Conservation (phyloP, 2,329 filamentous ascomycete species). For the Ceratocystis diversiconidia region DNA sequence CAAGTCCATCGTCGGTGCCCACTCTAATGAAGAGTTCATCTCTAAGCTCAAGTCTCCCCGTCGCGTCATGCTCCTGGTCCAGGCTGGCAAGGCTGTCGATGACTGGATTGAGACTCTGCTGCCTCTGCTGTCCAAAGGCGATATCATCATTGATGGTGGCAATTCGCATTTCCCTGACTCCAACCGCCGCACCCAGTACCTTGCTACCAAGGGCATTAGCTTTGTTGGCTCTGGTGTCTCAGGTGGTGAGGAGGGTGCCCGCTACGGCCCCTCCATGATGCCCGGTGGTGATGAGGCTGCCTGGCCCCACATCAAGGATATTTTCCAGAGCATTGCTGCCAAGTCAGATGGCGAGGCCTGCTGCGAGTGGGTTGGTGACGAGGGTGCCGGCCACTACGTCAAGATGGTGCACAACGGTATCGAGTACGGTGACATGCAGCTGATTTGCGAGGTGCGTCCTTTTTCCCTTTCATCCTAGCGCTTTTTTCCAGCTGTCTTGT, state of each 20-base stretch:
- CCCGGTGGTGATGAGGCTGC: conserved; percentile 96
- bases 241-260: conserved; percentile 97
- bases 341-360: conserved; percentile 96
- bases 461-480: not conserved
- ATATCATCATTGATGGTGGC: conserved; percentile 98
- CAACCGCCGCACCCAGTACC: conserved; percentile 91
- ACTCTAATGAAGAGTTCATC: conserved; percentile 88
- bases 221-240: conserved; percentile 97
- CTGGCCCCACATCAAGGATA: conserved; percentile 96
- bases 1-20: conserved; percentile 88
- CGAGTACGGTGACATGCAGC: conserved; percentile 99
- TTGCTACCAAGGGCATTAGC: conserved; percentile 71
- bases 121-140: conserved; percentile 65
- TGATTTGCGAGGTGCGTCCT: conserved; percentile 77
- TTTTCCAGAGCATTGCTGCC: conserved; percentile 94
- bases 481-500: not conserved
- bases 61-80: conserved; percentile 96
- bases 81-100: conserved; percentile 94
- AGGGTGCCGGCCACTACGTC: conserved; percentile 99
- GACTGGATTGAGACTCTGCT: conserved; percentile 96
- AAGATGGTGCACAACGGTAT: conserved; percentile 99
- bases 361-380: conserved; percentile 99
- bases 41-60: conserved; percentile 94
- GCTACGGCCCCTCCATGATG: conserved; percentile 95
- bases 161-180: conserved; percentile 99